Conservation (phyloP, 1,284 basidiomycete genomes). For the Ganoderma resinaceum region DNA sequence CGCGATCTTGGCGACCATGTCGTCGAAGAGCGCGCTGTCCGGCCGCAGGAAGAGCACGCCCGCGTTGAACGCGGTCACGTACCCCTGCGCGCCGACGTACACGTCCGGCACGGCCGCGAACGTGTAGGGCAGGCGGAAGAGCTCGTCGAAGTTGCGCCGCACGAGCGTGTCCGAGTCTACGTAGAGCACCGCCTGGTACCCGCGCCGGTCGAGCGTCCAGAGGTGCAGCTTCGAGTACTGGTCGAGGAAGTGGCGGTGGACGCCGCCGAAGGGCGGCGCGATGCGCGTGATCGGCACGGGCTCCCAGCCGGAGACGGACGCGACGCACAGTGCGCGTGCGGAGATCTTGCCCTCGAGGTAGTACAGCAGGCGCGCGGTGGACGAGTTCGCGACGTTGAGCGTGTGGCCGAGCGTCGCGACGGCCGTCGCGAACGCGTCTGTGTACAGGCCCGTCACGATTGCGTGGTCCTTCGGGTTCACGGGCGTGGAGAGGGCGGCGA, state of each 20-base stretch:
- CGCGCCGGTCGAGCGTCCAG: slow-evolving; percentile 48
- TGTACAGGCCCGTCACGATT: slow-evolving; percentile 50
- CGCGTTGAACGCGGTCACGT: slow-evolving; percentile 49
- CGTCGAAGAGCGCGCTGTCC: slow-evolving; percentile 40
- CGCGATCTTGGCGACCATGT: slow-evolving; percentile 46
- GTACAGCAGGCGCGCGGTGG: slow-evolving; percentile 44
- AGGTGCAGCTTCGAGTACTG: slow-evolving; percentile 54
- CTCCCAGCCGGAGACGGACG: slow-evolving; percentile 48
- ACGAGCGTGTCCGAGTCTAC: slow-evolving; percentile 53
- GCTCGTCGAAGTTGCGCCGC: slow-evolving; percentile 51
- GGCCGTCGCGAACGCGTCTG: slow-evolving; percentile 47
- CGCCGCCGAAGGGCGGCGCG: slow-evolving; percentile 45
- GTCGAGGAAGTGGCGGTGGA: slow-evolving; percentile 48
- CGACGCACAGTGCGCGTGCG: slow-evolving; percentile 47
- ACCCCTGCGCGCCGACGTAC: slow-evolving; percentile 43
- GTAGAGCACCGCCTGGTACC: slow-evolving; percentile 45
- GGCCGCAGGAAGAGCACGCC: slow-evolving; percentile 50
- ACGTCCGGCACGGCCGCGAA: slow-evolving; percentile 54
- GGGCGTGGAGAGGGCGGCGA: slow-evolving; percentile 7
- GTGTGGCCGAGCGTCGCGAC: slow-evolving; percentile 51
- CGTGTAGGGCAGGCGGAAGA: slow-evolving; percentile 50
- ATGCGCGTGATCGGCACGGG: slow-evolving; percentile 45
- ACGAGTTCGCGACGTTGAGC: slow-evolving; percentile 42
- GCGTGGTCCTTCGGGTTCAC: slow-evolving; percentile 39
- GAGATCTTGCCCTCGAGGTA: slow-evolving; percentile 51